Percentiles rank a stretch among this genome's conserved stretches.
Conservation (phyloP, 805 yeast genomes). For the Metschnikowia picachoensis region DNA sequence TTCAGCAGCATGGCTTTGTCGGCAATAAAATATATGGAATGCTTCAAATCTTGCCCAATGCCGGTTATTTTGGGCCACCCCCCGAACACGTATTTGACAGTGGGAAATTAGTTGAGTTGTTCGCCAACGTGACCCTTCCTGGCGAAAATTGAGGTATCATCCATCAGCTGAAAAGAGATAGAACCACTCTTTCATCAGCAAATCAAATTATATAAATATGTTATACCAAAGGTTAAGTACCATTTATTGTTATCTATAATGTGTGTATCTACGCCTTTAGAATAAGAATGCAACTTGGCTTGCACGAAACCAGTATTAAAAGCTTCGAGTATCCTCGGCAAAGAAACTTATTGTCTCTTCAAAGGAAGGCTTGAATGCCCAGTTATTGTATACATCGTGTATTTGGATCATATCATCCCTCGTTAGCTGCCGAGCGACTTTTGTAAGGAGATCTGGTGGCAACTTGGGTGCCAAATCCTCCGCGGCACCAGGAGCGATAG, state of each 20-base stretch:
- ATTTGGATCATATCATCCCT: slow-evolving; percentile 52
- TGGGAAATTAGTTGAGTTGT: slow-evolving; percentile 45
- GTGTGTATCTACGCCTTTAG: too few species aligned
- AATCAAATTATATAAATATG: not conserved
- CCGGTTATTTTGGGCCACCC: slow-evolving; percentile 47
- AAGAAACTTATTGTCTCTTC: slow-evolving; percentile 17
- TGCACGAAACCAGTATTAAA: not conserved
- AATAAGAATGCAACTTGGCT: too few species aligned
- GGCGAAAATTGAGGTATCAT: slow-evolving; percentile 4
- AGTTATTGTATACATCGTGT: slow-evolving; percentile 50
- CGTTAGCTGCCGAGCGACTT: slow-evolving; percentile 46
- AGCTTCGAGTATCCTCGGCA: slow-evolving; percentile 15
- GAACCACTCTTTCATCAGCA: too few species aligned
- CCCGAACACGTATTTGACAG: slow-evolving; percentile 53
- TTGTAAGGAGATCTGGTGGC: slow-evolving; percentile 35
- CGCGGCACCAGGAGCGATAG: slow-evolving; percentile 80
- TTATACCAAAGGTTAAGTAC: not conserved
- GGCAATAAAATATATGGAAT: slow-evolving; percentile 39
- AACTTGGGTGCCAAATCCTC: slow-evolving; percentile 41
- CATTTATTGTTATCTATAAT: too few species aligned
- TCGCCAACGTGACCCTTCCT: slow-evolving; percentile 26
- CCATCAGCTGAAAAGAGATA: not conserved
- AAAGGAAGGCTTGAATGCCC: slow-evolving; percentile 83
- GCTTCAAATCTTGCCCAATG: slow-evolving; percentile 57
- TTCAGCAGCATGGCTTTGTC: slow-evolving; percentile 25